Base-by-base conservation (phyloP, 192 early-diverging fungal species). In the Coemansia sp. region DNA sequence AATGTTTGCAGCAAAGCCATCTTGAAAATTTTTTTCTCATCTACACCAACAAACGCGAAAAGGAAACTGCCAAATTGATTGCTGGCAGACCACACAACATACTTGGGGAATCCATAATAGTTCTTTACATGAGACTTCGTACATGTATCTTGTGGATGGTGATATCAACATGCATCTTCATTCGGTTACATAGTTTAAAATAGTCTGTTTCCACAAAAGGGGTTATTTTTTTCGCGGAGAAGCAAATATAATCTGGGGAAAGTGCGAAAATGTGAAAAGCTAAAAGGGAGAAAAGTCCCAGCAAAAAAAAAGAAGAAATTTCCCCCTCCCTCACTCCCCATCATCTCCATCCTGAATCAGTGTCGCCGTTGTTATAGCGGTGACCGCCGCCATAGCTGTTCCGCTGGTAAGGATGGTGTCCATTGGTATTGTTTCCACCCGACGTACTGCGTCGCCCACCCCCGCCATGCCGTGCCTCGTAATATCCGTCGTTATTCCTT, bases 361-460 rank as follows among this genome's bases (percentile, higher is more conserved):
- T 10, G 23, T 51, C 55, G 35, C 45, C 28, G 37, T 45, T 33
- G 13, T 31, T 30, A 52, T 61, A 30, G 61, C 52, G 40, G 42
- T 52, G 53, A 46, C 48, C 12, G 33, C 30, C 45, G 45, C 59
- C 40, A 39, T 58, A 39, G 39, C 49, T 58, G 49, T 45, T 52
- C 45, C 72, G 64, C 45, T 58, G 53, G 39, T 75, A 75, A 2
- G 73, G 79, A 23, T 81, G 79, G 61, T 72, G 66, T 1, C 58
- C 61, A 42, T 58, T 72, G 64, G 64, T 64, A 48, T 59, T 46
- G 4, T 20, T 25, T 16, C 25, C 30, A 28, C 31, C 21, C 26
- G 35, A 16, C 48, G 56, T 58, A 62, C 48, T 39, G 45, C 75
- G 66, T 34, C 60, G 35, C 28, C 53, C 21, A 26, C 46, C 49